These are phyloP conservation scores for Pyricularia sp. DNA, from an alignment of 2,329 filamentous ascomycete genomes.

Conservation along the genomic window DNA sequence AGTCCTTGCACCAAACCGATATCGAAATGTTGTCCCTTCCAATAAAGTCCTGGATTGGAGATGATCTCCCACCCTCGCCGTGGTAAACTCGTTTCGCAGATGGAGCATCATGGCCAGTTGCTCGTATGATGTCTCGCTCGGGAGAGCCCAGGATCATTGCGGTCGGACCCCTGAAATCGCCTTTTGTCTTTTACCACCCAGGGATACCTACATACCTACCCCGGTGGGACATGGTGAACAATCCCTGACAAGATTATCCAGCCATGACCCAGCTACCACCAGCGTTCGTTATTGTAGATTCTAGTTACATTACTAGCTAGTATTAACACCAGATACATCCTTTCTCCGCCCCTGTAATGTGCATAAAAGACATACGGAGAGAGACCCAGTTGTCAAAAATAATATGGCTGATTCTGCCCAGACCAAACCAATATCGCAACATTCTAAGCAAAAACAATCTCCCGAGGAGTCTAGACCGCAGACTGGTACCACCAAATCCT, in stretches of 20 bases:
- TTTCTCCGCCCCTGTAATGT: not conserved
- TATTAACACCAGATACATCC: not conserved
- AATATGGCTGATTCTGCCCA: not conserved
- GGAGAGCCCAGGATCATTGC: not conserved
- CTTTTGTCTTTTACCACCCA: not conserved
- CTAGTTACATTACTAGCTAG: not conserved
- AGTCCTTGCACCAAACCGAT: not conserved
- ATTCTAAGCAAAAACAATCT: not conserved
- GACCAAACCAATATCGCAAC: not conserved
- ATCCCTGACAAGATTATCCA: not conserved
- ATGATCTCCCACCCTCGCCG: not conserved
- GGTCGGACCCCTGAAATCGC: not conserved
- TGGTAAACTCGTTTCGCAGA: slow-evolving; percentile 2
- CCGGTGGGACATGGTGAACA: not conserved
- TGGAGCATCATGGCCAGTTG: not conserved
- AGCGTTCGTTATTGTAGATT: not conserved
- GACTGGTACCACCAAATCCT: not conserved
- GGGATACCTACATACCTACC: not conserved
- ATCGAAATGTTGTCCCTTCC: not conserved
- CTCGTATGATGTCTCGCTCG: slow-evolving; percentile 2
- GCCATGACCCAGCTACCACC: not conserved
- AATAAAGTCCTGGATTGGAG: not conserved
- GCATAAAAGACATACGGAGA: not conserved
- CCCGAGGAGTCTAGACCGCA: not conserved
- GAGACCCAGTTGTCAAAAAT: not conserved